Conservation (phyloP, 139 green algal species). For the Chlamydomonas sp. region DNA sequence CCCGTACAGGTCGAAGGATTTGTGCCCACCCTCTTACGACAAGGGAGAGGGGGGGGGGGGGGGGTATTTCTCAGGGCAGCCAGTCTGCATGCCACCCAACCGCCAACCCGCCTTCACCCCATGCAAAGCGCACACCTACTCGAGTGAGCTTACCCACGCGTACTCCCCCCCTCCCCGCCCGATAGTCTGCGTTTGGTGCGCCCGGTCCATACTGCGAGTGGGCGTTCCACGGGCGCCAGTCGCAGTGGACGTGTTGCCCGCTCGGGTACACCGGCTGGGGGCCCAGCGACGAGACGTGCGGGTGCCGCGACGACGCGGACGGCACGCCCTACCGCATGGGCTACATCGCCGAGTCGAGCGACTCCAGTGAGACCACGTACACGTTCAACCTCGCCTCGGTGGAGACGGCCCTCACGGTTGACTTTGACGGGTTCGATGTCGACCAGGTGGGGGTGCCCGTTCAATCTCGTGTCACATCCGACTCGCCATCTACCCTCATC, state of each 20-base stretch:
- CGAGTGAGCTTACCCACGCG: too few relatives aligned
- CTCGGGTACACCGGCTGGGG: conserved; percentile 10
- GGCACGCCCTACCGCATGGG: conserved; percentile 32
- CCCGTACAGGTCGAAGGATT: too few relatives aligned
- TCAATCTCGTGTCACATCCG: too few relatives aligned
- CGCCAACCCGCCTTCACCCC: too few relatives aligned
- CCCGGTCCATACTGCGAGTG: conserved; percentile 21
- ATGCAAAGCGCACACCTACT: too few relatives aligned
- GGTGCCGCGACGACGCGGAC: conserved; percentile 28
- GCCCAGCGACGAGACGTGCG: conserved; percentile 8
- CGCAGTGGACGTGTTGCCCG: conserved; percentile 30
- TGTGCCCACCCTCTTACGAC: too few relatives aligned
- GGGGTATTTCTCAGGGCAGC: too few relatives aligned
- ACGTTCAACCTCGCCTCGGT: conserved; percentile 31
- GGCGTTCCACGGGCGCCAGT: conserved; percentile 28
- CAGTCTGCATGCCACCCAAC: too few relatives aligned
- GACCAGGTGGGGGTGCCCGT: conserved; percentile 3
- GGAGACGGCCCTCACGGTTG: background rate
- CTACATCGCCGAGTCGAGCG: conserved; percentile 8
- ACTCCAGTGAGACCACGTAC: conserved; percentile 8
- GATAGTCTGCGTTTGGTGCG: background rate
- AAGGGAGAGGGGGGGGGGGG: too few relatives aligned
- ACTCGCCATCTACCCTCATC: too few relatives aligned
- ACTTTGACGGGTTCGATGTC: conserved; percentile 20
- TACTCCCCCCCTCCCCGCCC: too few relatives aligned